Conservation (phyloP, 2,329 filamentous ascomycete species). For the Daldinia eschscholtzii region DNA sequence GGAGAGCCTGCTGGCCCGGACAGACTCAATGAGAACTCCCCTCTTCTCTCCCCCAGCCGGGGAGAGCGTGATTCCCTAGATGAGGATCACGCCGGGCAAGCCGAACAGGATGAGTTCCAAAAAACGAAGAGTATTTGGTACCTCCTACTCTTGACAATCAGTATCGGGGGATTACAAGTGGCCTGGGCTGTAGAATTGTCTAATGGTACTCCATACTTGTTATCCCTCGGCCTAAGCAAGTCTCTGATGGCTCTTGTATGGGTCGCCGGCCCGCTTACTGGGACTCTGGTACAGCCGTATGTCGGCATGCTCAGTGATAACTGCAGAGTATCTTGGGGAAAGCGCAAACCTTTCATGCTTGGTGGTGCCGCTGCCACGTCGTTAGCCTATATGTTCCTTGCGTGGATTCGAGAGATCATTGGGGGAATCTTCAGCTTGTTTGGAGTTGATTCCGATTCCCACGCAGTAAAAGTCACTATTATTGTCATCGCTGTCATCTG, state of each 20-base stretch:
- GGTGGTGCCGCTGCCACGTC: slow-evolving; percentile 76
- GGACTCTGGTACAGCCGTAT: slow-evolving; percentile 84
- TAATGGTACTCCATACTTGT: slow-evolving; percentile 87
- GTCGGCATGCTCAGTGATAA: slow-evolving; percentile 85
- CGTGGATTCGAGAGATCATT: slow-evolving; percentile 81
- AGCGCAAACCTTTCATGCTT: slow-evolving; percentile 85
- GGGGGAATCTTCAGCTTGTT: slow-evolving; percentile 76
- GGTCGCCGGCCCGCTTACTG: slow-evolving; percentile 85
- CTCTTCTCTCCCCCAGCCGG: slow-evolving; percentile 60
- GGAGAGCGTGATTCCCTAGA: slow-evolving; percentile 55
- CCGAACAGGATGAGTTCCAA: slow-evolving; percentile 64
- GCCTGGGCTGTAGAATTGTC: slow-evolving; percentile 97
- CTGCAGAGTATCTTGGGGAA: slow-evolving; percentile 80
- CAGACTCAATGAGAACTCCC: slow-evolving; percentile 61
- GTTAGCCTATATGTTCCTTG: slow-evolving; percentile 74
- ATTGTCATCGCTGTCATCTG: slow-evolving; percentile 86
- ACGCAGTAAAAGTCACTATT: slow-evolving; percentile 72
- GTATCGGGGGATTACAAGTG: slow-evolving; percentile 90
- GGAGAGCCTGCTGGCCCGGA: slow-evolving; percentile 46
- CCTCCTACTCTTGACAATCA: slow-evolving; percentile 85
- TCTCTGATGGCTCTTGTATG: slow-evolving; percentile 85
- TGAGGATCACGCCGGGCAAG: slow-evolving; percentile 51
- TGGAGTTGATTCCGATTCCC: slow-evolving; percentile 74
- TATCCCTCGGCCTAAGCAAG: slow-evolving; percentile 86
- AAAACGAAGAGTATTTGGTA: slow-evolving; percentile 87